Base-by-base conservation (phyloP, 2,329 filamentous ascomycete species). In the Pseudogymnoascus sp. region DNA sequence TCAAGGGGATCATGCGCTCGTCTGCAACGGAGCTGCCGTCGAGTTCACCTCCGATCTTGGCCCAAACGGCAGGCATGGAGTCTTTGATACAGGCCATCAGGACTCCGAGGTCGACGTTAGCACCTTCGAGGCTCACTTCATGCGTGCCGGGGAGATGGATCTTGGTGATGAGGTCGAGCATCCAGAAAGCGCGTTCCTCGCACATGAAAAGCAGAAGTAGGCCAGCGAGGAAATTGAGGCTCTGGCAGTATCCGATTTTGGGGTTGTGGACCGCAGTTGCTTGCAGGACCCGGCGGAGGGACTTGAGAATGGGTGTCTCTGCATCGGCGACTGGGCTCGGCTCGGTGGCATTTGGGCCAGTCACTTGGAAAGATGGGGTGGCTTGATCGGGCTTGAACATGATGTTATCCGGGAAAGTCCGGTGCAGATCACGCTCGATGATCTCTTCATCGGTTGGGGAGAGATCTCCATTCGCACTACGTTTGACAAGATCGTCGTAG, bases 341-440 rank as follows among this genome's bases (percentile, higher is more conserved):
- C 35, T 66, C 66, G 24, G 68, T 67, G 6, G 64, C 67, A 17
- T 69, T 68, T 17, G 70, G 63, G 13, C 68, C 68, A 11, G 47
- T 54, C 15, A 74, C 44, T 70, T 75, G 68, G 68, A 82, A 76
- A 6, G 58, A 15, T 67, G 61, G 29, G 61, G 54, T 39, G n/a
- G 21, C 21, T 15, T 7, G 33, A 40, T 74, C 71, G 8, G 90
- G 89, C 69, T 94, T 94, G 77, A 97, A 97, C 66, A 85, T 86
- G 61, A 95, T 81, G 68, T 97, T 97, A 76, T 97, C 93, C 0
- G 93, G 93, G 70, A 97, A 97, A 0, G 93, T 97, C 40, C 93
- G 85, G 75, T 97, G 90, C 21, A 97, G 79, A 73, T 97, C 93
- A 57, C 93, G 86, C 76, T 97, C 93, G 68, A 97, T 96, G 58